phyloP scores from a whole-genome alignment of 805 yeast species.

The Metschnikowia drakensbergensis region DNA sequence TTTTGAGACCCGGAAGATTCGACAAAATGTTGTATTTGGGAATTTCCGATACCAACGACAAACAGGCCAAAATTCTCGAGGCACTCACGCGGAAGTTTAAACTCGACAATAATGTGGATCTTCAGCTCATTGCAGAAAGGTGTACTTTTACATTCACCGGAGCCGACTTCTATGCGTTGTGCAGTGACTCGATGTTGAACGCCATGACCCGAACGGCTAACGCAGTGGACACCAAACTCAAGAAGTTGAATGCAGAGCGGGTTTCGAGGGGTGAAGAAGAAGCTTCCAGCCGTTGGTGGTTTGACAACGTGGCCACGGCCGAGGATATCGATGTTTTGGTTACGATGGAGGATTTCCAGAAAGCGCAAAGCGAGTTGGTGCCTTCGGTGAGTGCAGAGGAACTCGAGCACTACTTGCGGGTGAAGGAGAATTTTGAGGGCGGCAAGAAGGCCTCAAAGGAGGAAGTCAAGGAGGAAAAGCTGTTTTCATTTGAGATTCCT shows the following conservation, averaged over 20 bases:
- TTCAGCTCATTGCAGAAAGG: slow-evolving; percentile 53
- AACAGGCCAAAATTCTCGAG: slow-evolving; percentile 78
- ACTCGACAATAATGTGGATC: slow-evolving; percentile 55
- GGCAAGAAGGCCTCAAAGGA: slow-evolving; percentile 36
- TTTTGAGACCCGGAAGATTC: slow-evolving; percentile 89
- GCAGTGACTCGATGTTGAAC: slow-evolving; percentile 92
- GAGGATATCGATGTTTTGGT: slow-evolving; percentile 71
- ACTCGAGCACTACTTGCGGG: slow-evolving; percentile 70
- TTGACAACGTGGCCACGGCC: slow-evolving; percentile 69
- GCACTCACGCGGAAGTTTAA: slow-evolving; percentile 85
- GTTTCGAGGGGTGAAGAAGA: slow-evolving; percentile 32
- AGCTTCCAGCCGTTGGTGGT: slow-evolving; percentile 82
- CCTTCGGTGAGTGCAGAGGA: slow-evolving; percentile 91
- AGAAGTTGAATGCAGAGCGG: slow-evolving; percentile 41
- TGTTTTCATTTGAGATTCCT: not conserved
- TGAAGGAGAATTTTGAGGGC: slow-evolving; percentile 82
- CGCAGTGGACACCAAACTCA: slow-evolving; percentile 65
- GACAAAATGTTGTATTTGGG: slow-evolving; percentile 95
- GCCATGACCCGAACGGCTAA: slow-evolving; percentile 91
- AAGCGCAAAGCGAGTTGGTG: slow-evolving; percentile 64
- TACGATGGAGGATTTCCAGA: slow-evolving; percentile 66
- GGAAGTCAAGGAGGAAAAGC: not conserved
- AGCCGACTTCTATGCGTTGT: slow-evolving; percentile 94
- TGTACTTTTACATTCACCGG: slow-evolving; percentile 95
- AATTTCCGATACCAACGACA: slow-evolving; percentile 84